Evolutionary conservation across 2,329 filamentous ascomycete genomes (phyloP), one percentile per base, ranked within the genome.

Genomic region (Orbilia brochopaga): DNA sequence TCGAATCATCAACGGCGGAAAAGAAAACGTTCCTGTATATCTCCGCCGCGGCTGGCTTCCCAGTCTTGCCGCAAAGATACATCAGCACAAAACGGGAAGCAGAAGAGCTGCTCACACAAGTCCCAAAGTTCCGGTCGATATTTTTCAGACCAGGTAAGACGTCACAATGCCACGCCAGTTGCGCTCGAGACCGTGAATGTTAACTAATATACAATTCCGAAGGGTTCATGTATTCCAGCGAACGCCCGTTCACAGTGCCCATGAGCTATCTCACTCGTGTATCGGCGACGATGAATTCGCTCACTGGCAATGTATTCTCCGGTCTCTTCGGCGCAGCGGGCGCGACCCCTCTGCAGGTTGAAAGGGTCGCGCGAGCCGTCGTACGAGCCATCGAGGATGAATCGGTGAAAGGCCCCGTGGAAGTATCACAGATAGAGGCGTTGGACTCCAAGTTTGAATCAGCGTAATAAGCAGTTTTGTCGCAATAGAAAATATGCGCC

Each of bases 51-150:
- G 91, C 85, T 0, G 93, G 91, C 2, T 90, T 92, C 0, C 92
- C 93, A 0, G 84, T 96, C 35, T 83, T 99, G 72, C 94, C 94
- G 0, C 81, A 83, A 7, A 85, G 94, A 76, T 99, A 99, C 80
- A 91, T 99, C 76, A 86, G 84, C 40, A 97, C 93, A 13, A 99
- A 99, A 81, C 83, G 94, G 74, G 90, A 96, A 78, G 94, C 94
- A 6, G 94, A 99, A 81, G 85, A 83, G 65, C 84, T 87, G 24
- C 91, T 97, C 76, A 81, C 87, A 32, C 85, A 86, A 74, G 92
- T 96, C 76, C 89, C 90, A 0, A 79, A 83, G 24, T 87, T 95
- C 85, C 86, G 94, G 19, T 87, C 85, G 74, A 82, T 97, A 70
- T 97, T 97, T 79, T 81, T 96, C 61, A 85, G 94, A 42, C 30